A percentile compares a stretch with the other conserved stretches of the same genome.
These are phyloP conservation scores for Fraxinus paxiana DNA, from an alignment of 305 asterid genomes.

Conservation along the genomic window DNA sequence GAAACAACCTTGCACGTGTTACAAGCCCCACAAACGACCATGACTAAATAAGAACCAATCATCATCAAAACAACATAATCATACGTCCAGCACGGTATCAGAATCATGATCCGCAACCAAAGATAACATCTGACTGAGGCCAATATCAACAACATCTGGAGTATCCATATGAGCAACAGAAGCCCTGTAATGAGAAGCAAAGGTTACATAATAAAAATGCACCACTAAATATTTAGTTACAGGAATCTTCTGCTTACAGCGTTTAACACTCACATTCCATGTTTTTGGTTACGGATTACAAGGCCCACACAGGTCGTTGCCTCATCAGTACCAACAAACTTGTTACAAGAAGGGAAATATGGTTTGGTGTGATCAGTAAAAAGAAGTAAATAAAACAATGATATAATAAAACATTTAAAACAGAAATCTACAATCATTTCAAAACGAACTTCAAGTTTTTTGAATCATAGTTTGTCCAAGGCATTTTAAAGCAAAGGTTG, in stretches of 20 bases:
- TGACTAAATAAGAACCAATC: slow-evolving; percentile 16
- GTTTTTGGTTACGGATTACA: slow-evolving; percentile 60
- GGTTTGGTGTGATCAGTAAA: slow-evolving; percentile 5
- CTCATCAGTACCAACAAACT: slow-evolving; percentile 91
- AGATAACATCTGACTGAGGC: slow-evolving; percentile 76
- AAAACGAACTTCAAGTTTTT: not conserved
- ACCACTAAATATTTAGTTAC: not conserved
- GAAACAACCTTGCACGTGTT: slow-evolving; percentile 19
- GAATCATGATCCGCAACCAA: slow-evolving; percentile 48
- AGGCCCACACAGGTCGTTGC: slow-evolving; percentile 93
- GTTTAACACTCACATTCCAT: slow-evolving; percentile 64
- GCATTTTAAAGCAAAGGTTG: not conserved
- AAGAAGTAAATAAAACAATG: not conserved
- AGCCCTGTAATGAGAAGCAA: slow-evolving; percentile 46
- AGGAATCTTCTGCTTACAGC: slow-evolving; percentile 3
- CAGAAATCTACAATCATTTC: not conserved
- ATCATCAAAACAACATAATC: slow-evolving; percentile 22
- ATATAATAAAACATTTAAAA: not conserved
- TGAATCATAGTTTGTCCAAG: not conserved
- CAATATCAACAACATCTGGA: slow-evolving; percentile 60
- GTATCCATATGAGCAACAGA: slow-evolving; percentile 92
- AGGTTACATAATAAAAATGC: not conserved
- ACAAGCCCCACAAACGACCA: slow-evolving; percentile 16
- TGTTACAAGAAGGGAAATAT: slow-evolving; percentile 26
- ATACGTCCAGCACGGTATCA: slow-evolving; percentile 65